Evolutionary conservation across 2,329 filamentous ascomycete genomes (phyloP), one percentile per base, ranked within the genome.

Genomic region (Exophiala xenobiotica): DNA sequence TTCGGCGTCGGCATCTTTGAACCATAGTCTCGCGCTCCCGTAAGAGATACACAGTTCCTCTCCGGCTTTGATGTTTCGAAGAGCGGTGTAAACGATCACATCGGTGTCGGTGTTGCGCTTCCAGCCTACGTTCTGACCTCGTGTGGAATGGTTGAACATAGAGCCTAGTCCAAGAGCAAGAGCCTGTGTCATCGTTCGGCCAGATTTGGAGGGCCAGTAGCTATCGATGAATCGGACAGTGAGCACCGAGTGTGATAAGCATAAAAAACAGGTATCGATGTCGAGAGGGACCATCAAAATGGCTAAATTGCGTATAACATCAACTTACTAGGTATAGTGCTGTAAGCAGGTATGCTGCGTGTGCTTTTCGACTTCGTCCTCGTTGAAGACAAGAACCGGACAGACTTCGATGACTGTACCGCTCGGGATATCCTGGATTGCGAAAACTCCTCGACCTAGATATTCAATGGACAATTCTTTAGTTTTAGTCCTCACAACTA

Each of bases 71-170:
- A 80, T 74, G 49, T 78, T 70, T 49, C 73, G 64, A 12, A 76
- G 58, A 6, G 78, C 70, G 12, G 64, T 67, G 57, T 80, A 80
- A 1, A 70, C 70, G 16, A 80, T 70, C 2, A 74, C 61, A 23
- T 69, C 61, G 3, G 64, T 65, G 2, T 67, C 61, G 1, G 73
- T 49, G 58, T 80, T 72, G 14, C 76, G 68, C 46, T 69, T 68
- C 76, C 76, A 80, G 3, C 70, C 74, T 2, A 80, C 73, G 56
- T 80, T 80, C 54, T 79, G 78, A 12, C 70, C 57, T 20, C 38
- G 48, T 0, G 65, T 67, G 1, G 75, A 77, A 59, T 80, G 78
- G 53, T 80, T 80, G 68, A 80, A 80, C 72, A 80, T 76, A 35
- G 71, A 74, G 16, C 78, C 78, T 0, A 80, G 67, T 3, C 77